Conservation (phyloP, 306 rosid genomes). For the Cyclanthera cordifolia region DNA sequence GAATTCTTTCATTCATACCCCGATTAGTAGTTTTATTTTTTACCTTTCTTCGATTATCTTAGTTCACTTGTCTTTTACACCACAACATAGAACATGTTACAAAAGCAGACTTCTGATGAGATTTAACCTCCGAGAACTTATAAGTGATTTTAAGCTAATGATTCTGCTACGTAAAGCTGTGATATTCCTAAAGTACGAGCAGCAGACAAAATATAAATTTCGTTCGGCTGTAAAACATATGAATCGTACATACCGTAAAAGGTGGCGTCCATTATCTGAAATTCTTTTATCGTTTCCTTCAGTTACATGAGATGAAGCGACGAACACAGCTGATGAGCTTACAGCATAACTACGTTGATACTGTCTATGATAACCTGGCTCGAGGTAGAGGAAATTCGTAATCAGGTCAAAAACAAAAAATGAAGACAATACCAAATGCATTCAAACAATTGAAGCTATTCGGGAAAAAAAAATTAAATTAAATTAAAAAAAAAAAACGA, state of each 20-base stretch:
- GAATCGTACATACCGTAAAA: conserved; percentile 25
- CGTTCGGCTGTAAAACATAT: neutral
- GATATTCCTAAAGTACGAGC: neutral
- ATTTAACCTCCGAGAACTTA: neutral
- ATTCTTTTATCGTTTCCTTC: conserved; percentile 16
- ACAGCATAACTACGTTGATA: conserved; percentile 18
- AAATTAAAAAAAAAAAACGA: neutral
- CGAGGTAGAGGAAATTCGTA: neutral
- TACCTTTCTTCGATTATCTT: neutral
- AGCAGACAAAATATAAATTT: neutral
- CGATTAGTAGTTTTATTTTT: neutral
- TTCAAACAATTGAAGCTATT: neutral
- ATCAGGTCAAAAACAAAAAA: neutral
- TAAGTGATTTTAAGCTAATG: neutral
- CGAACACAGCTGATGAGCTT: conserved; percentile 12
- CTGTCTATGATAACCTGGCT: neutral
- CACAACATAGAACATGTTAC: neutral
- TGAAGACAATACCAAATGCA: neutral
- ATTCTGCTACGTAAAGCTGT: neutral
- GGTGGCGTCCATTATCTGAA: conserved; percentile 20
- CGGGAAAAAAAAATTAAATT: too few relatives aligned
- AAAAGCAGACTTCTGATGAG: neutral
- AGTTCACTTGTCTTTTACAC: neutral
- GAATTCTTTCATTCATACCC: neutral
- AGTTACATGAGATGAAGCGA: conserved; percentile 14